Evolutionary conservation across 2,329 filamentous ascomycete species (phyloP).

Genomic region (Penicillium sp.): DNA sequence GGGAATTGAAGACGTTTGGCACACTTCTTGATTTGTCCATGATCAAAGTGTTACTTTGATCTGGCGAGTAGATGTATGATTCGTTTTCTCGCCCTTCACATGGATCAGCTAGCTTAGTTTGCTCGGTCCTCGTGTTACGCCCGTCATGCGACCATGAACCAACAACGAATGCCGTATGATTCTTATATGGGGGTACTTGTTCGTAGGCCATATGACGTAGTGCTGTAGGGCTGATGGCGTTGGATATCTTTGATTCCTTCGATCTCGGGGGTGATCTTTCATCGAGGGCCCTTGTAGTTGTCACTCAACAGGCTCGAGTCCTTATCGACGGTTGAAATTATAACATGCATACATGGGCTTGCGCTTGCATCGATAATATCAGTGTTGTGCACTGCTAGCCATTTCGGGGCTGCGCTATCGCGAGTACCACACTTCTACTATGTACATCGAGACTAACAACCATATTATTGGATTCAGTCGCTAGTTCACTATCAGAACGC

Average conservation of each 20-base stretch:
- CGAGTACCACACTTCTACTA: background rate
- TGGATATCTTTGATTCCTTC: background rate
- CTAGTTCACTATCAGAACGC: background rate
- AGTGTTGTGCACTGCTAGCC: background rate
- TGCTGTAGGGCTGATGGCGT: background rate
- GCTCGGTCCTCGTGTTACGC: conserved; percentile 33
- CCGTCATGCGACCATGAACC: conserved; percentile 35
- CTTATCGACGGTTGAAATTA: background rate
- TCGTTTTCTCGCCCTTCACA: conserved; percentile 20
- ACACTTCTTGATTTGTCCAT: conserved; percentile 15
- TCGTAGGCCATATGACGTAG: background rate
- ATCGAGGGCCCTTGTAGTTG: background rate
- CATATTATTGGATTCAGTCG: background rate
- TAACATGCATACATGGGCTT: too few relatives aligned
- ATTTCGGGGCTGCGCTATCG: background rate
- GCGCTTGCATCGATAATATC: background rate
- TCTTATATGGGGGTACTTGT: conserved; percentile 6
- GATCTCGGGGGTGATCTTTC: background rate
- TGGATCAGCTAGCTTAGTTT: conserved; percentile 32
- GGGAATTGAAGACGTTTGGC: conserved; percentile 32
- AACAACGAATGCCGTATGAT: conserved; percentile 30
- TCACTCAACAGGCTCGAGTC: background rate
- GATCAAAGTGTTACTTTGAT: conserved; percentile 5
- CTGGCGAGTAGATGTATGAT: conserved; percentile 27
- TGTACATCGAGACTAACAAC: background rate